Percentiles rank a stretch among this genome's conserved stretches.
These are phyloP conservation scores for Globisporangium camurandrum DNA, from an alignment of 352 stramenopile species.

Conservation along the genomic window DNA sequence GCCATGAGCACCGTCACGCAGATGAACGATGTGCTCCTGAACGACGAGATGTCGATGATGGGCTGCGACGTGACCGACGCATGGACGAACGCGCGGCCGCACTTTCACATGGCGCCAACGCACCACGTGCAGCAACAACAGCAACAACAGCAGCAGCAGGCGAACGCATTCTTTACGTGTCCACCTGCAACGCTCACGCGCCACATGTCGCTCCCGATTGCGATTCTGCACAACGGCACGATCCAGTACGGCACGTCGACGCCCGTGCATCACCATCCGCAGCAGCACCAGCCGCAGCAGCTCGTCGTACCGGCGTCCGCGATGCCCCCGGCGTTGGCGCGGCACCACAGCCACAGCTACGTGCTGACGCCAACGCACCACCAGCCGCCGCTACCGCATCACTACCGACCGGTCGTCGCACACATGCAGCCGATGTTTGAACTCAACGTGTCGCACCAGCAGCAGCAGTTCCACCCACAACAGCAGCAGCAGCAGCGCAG, in stretches of 20 bases:
- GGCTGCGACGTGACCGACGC: slow-evolving; percentile 50
- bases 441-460: slow-evolving; percentile 53
- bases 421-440: slow-evolving; percentile 52
- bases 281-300: no score
- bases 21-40: slow-evolving; percentile 44
- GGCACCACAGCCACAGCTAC: slow-evolving; percentile 65
- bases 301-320: no score
- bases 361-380: slow-evolving; percentile 27
- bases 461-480: slow-evolving; percentile 16
- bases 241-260: slow-evolving; percentile 3
- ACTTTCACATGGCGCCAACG: slow-evolving; percentile 20
- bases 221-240: slow-evolving; percentile 31
- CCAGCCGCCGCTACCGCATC: slow-evolving; percentile 28
- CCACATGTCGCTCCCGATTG: slow-evolving; percentile 55
- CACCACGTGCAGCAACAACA: no score
- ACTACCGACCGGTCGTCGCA: no score
- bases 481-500: slow-evolving; percentile 20
- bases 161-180: slow-evolving; percentile 25
- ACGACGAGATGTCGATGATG: slow-evolving; percentile 62
- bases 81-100: slow-evolving; percentile 31
- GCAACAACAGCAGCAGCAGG: slow-evolving; percentile 11
- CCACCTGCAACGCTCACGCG: slow-evolving; percentile 56
- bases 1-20: slow-evolving; percentile 16
- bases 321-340: slow-evolving; percentile 42
- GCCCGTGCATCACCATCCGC: no score